Evolutionary conservation across 768 basidiomycete genomes (phyloP), one percentile per base, ranked within the genome.

Genomic region (Amylocystis lapponica): DNA sequence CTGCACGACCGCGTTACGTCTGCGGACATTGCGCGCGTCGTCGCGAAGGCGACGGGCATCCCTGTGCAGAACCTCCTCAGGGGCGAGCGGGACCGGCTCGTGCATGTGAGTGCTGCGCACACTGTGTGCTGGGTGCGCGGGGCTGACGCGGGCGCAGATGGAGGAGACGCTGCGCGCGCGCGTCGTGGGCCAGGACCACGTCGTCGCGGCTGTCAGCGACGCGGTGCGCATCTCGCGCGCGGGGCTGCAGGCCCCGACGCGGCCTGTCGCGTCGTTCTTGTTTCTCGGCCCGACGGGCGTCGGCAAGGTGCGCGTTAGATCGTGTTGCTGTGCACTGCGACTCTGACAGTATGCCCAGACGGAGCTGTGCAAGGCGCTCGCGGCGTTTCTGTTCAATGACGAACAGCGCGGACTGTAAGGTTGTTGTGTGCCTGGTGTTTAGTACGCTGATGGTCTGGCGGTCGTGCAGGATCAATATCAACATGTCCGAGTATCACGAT

Each of bases 401-500:
- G 90, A 93, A 57, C 81, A 85, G 45, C 70, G 86, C 32, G 92
- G 88, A 10, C 56, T 95, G 88, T 89, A 55, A 64, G n/a, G 79
- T 72, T 5, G 4, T 20, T n/a, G 25, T 21, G 11, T 10, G 8
- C 10, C 25, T 0, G 1, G 9, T 6, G 20, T 12, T 11, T n/a
- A 3, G 0, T n/a, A 33, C 16, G 27, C 37, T 42, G 21, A 36
- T 14, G 27, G 13, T 4, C n/a, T 17, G 27, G 17, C n/a, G 0
- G 16, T 19, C 7, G 9, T 11, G 38, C 47, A 88, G 85, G 41
- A 90, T 93, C 50, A 87, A 83, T 46, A 90, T 95, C 58, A 94
- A 96, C 53, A 93, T 95, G 90, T 86, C 87, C n/a, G 89, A 96
- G 76, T 96, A 86, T 55, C 87, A 90, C 39, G 93, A 94, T 51